Base-by-base conservation (phyloP, 257 asterid species). In the Salvia miltiorrhiza region DNA sequence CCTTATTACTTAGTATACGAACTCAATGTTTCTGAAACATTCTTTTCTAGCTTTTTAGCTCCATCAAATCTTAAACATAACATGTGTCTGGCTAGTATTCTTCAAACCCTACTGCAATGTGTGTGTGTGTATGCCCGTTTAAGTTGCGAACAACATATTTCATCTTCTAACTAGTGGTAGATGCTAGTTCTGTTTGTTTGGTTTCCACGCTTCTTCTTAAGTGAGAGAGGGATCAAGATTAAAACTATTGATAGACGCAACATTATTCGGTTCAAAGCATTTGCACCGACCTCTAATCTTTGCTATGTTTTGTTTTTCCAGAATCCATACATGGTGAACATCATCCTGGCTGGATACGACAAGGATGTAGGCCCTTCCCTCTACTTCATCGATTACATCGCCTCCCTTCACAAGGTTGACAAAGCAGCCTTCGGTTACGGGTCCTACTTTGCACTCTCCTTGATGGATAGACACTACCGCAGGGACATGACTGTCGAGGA, bases 381-480 rank as follows among this genome's bases (percentile, higher is more conserved):
- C 39, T 93, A 84, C 86, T 84, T 64, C 80, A 61, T 93, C 0
- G 98, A 93, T 55, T 93, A 93, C 50, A 90, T 93, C 35, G 96
- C 97, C 28, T 81, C 94, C 57, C 86, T 87, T 55, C 98, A 91
- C 94, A 91, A 91, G 87, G 79, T 91, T 33, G 97, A 94, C 48
- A 89, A 83, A 78, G 92, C 95, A 4, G 98, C 98, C 10, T 88
- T 93, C 62, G 98, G 98, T 17, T 93, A 93, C 20, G 97, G 98
- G 1, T 77, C 98, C 63, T 93, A 90, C 76, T 93, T 93, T 75
- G 90, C 98, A 0, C 95, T 85, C 28, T 72, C 97, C 78, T 79
- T 84, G 90, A 91, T 94, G 99, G 99, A 94, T 58, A 81, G 98
- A 81, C 87, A 87, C 85, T 89, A 87, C 78, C 92, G 84, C 14